These are phyloP conservation scores for Epichloe brachyelytri DNA, from an alignment of 2,329 filamentous ascomycete genomes.

Conservation along the genomic window DNA sequence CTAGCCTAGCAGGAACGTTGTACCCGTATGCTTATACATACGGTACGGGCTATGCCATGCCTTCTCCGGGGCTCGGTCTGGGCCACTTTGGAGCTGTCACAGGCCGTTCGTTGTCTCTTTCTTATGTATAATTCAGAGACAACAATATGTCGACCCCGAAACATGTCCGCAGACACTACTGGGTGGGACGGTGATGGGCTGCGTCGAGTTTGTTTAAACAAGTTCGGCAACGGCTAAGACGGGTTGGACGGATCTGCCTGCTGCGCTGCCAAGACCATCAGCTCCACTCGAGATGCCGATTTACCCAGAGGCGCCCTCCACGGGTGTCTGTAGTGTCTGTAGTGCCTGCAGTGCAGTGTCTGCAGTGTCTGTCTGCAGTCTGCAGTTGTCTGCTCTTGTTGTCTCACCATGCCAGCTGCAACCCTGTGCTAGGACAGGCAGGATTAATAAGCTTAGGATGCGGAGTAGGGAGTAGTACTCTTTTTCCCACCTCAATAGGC, in stretches of 20 bases:
- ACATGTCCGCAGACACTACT: too few relatives aligned
- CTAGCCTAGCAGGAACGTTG: too few relatives aligned
- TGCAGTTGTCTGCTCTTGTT: neutral
- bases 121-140: too few relatives aligned
- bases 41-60: too few relatives aligned
- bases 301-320: conserved; percentile 3
- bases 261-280: neutral
- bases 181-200: neutral
- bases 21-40: too few relatives aligned
- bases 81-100: too few relatives aligned
- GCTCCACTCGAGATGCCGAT: conserved; percentile 5
- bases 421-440: too few relatives aligned
- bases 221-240: neutral
- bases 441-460: conserved; percentile 8
- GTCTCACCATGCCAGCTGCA: too few relatives aligned
- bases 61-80: too few relatives aligned
- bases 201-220: neutral
- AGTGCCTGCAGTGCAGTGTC: too few relatives aligned
- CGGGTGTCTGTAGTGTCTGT: neutral
- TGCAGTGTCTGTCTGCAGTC: neutral
- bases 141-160: too few relatives aligned
- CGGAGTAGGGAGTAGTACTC: neutral
- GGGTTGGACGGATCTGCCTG: neutral
- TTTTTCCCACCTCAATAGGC: conserved; percentile 1
- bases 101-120: too few relatives aligned